Base-by-base conservation (phyloP, 1,139 yeast genomes). In the Barnettozyma hawaiiensis region DNA sequence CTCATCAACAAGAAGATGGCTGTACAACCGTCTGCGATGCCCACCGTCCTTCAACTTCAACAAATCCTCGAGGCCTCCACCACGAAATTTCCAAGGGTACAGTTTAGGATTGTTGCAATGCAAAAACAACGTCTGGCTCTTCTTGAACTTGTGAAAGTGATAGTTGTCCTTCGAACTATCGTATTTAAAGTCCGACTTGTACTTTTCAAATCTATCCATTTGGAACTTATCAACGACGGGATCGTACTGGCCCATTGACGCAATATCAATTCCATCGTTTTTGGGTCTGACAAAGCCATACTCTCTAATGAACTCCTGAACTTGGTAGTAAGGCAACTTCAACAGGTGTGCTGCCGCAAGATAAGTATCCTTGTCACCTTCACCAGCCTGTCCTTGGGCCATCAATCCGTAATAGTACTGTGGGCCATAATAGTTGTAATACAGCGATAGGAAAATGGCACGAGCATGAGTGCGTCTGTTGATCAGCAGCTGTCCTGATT, bases 361-460 rank as follows among this genome's bases (percentile, higher is more conserved):
- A 55, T 84, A 85, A 0, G 95, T 85, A 57, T 86, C 96, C 60
- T 85, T 86, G 60, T 86, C 95, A 43, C 95, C 95, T 64, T 85
- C 92, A 19, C 96, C 95, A 40, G 80, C 81, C 0, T 83, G 76
- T 7, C 89, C 89, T 63, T 85, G 95, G 1, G 90, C 78, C 42
- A 86, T 73, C 41, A 86, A 69, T 11, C 90, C 92, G 61, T 85
- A 86, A 58, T 73, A 86, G 63, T 78, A 77, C 11, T 72, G 69
- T 9, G 90, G 90, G 0, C 95, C 95, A 57, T 75, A 81, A 33
- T 82, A 64, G 57, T 85, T 86, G 63, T 85, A 86, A 62, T 84
- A 85, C 26, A 83, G 64, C 1, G 94, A 76, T 41, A 86, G 63
- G 36, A 85, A 57, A 42, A 85, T 62, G 3, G 85, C 75, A 49